Conservation (phyloP, 345 rosid genomes). For the Euclidium syriacum region DNA sequence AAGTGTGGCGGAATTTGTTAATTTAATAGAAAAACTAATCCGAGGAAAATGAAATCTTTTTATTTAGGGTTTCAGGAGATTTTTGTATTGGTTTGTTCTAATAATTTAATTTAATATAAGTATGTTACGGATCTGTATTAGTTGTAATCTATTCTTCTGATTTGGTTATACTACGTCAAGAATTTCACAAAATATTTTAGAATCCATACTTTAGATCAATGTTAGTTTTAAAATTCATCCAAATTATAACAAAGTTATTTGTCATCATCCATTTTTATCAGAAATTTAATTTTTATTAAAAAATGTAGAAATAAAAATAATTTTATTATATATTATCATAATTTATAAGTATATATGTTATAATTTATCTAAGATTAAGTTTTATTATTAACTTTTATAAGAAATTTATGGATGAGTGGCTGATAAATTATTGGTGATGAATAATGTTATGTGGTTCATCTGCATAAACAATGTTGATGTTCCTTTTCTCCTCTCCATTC, state of each 20-base stretch:
- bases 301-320: background rate
- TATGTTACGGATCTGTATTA: background rate
- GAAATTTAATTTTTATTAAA: background rate
- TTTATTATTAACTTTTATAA: too few species aligned
- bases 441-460: too few species aligned
- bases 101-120: background rate
- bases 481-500: too few species aligned
- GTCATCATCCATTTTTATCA: background rate
- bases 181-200: background rate
- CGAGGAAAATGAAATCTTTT: background rate
- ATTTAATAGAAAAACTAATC: background rate
- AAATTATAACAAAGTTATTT: background rate
- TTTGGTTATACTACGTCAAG: background rate
- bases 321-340: background rate
- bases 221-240: background rate
- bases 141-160: background rate
- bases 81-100: background rate
- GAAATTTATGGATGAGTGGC: too few species aligned
- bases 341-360: background rate
- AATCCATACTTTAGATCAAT: background rate
- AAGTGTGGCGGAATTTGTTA: background rate
- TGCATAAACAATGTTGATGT: too few species aligned
- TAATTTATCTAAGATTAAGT: too few species aligned
- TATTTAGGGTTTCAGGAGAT: conserved; percentile 8
- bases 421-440: too few species aligned